Evolutionary conservation across 1,139 yeast genomes (phyloP).

Genomic region (Wickerhamomyces sp.): DNA sequence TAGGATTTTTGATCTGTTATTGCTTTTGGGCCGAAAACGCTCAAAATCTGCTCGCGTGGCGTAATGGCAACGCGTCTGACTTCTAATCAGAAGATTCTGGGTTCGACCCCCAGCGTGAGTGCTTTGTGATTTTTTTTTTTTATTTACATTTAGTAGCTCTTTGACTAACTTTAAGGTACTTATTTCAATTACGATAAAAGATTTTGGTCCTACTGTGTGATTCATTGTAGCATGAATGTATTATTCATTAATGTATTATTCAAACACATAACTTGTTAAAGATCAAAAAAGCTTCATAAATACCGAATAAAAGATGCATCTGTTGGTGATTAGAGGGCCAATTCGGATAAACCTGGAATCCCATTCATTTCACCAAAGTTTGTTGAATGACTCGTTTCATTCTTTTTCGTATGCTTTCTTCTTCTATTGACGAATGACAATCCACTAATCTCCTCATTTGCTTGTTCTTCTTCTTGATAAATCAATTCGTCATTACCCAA

Average conservation of each 20-base stretch:
- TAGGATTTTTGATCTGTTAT: no score
- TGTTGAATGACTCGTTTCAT: conserved; percentile 9
- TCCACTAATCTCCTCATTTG: conserved; percentile 29
- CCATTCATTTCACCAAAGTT: conserved; percentile 20
- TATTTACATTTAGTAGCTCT: no score
- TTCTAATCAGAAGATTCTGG: conserved; percentile 56
- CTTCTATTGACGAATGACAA: conserved; percentile 31
- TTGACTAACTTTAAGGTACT: no score
- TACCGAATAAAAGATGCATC: background rate
- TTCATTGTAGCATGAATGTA: no score
- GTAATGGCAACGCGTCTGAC: conserved; percentile 61
- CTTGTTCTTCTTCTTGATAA: conserved; percentile 33
- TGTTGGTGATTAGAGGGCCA: conserved; percentile 6
- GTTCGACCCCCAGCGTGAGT: conserved; percentile 59
- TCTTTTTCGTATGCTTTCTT: conserved; percentile 23
- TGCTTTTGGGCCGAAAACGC: no score
- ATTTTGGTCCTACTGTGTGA: no score
- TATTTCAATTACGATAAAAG: no score
- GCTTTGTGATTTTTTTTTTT: conserved; percentile 26
- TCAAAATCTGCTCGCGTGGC: conserved; percentile 62
- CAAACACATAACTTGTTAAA: no score
- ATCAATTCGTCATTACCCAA: conserved; percentile 58
- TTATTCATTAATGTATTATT: no score
- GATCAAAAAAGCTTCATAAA: no score
- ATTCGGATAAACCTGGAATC: conserved; percentile 19